Base-by-base conservation (phyloP, 2,329 filamentous ascomycete genomes). In the Endothia cerciana region DNA sequence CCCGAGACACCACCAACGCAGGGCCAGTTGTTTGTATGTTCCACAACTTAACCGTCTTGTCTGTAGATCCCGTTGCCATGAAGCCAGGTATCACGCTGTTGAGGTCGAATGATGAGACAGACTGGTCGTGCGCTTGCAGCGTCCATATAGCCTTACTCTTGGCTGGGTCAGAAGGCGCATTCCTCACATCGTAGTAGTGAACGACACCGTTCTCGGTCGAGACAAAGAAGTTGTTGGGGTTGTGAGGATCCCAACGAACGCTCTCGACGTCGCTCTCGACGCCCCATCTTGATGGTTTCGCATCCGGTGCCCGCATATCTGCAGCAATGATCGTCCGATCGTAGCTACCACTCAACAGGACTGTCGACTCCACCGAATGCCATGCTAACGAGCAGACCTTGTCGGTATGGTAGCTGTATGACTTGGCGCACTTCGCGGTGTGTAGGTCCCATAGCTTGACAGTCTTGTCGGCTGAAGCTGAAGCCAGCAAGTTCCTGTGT, bases 371-470 rank as follows among this genome's bases (percentile, higher is more conserved):
- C 53, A 85, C 86, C 0, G 91, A 86, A 81, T 98, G 93, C 95
- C 96, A 99, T 70, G 94, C 91, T 65, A 99, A 82, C 28, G 94
- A 93, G 85, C 94, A 99, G 71, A 98, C 94, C 82, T 99, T 99
- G 84, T 97, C 95, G 43, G 92, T 97, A 81, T 99, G 95, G 80
- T 97, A 92, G 19, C 87, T 85, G 83, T 99, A 99, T 55, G 94
- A 97, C 81, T 97, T 95, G 73, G 95, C 95, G 78, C 93, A 97
- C 78, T 90, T 93, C 68, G 91, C 87, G 3, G 93, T 97, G 81
- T 93, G 92, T 69, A 99, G 83, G 77, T 99, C 95, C 95, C 95
- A 99, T 25, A 99, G 86, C 83, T 99, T 99, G 74, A 98, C 89
- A 2, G 95, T 99, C 81, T 94, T 93, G 81, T 99, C 95, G 25